These are phyloP conservation scores for Colletotrichum shisoi DNA, from an alignment of 2,329 filamentous ascomycete genomes.

Conservation along the genomic window DNA sequence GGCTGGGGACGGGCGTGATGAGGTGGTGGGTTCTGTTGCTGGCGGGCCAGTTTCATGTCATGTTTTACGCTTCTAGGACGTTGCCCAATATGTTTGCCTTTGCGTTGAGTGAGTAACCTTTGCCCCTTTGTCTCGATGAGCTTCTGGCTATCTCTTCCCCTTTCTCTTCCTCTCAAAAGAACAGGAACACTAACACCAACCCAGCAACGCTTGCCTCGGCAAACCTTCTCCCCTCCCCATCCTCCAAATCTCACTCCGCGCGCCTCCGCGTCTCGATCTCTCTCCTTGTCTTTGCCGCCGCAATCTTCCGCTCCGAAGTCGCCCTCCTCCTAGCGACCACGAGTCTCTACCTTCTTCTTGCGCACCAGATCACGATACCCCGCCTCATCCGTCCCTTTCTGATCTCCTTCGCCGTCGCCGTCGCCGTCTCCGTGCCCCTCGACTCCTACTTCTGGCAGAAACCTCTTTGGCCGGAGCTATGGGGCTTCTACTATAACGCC, in stretches of 20 bases:
- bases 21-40: slow-evolving; percentile 84
- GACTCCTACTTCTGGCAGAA: slow-evolving; percentile 96
- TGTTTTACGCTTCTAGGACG: slow-evolving; percentile 91
- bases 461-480: slow-evolving; percentile 87
- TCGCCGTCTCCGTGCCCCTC: slow-evolving; percentile 74
- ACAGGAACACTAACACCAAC: background rate
- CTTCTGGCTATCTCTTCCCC: no score
- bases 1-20: slow-evolving; percentile 73
- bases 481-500: slow-evolving; percentile 90
- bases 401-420: slow-evolving; percentile 69
- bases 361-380: slow-evolving; percentile 60
- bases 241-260: slow-evolving; percentile 44
- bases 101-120: slow-evolving; percentile 71
- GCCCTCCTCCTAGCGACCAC: slow-evolving; percentile 79
- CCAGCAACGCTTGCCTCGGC: slow-evolving; percentile 71
- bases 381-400: slow-evolving; percentile 72
- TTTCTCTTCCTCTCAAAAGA: background rate
- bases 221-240: slow-evolving; percentile 52
- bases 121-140: background rate
- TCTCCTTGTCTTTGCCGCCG: slow-evolving; percentile 79
- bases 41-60: slow-evolving; percentile 86
- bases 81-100: slow-evolving; percentile 98
- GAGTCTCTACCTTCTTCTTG: slow-evolving; percentile 69
- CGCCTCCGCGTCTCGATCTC: slow-evolving; percentile 72
- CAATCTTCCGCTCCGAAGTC: slow-evolving; percentile 89